Base-by-base conservation (phyloP, 2,329 filamentous ascomycete genomes). In the Hymenoscyphus scutula region DNA sequence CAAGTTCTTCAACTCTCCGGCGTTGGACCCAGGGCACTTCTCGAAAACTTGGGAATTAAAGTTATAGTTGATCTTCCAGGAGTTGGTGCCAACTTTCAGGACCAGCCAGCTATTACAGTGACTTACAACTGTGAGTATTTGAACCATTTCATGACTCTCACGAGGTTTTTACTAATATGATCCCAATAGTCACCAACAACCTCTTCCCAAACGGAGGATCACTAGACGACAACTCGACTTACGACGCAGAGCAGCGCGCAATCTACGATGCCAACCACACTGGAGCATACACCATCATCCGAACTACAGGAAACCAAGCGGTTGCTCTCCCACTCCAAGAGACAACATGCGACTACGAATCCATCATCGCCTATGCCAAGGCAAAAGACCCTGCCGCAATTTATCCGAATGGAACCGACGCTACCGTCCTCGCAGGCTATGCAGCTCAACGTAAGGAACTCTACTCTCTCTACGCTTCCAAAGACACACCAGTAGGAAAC, bases 31-130 rank as follows among this genome's bases (percentile, higher is more conserved):
- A 66, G 68, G 30, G 67, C 70, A 1, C 64, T 74, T 2, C 64
- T 81, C 6, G 27, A 66, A 2, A 51, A 62, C 17, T 67, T 74
- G 13, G 70, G 68, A 0, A 76, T 81, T 32, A 62, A 70, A 0
- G 62, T 75, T 0, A 41, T 77, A 0, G 68, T 76, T 27, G 72
- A 79, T 62, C 70, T 77, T 2, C 76, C 78, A 1, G 77, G 76
- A 1, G 78, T 81, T 5, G 79, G 78, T 17, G 62, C 70, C 6
- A 75, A 75, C 58, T 68, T 74, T 10, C 73, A 75, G 60, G 74
- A 75, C 59, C 74, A 75, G 11, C 32, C 73, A 6, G 56, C 56
- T 51, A 30, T 67, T 38, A 41, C 53, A 7, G 45, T 60, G 5
- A 45, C 37, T 48, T 66, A 64, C 23, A 61, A 58, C 38, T 64